These are phyloP conservation scores for Macrotyloma uniflorum DNA, from an alignment of 306 rosid genomes.

Conservation along the genomic window DNA sequence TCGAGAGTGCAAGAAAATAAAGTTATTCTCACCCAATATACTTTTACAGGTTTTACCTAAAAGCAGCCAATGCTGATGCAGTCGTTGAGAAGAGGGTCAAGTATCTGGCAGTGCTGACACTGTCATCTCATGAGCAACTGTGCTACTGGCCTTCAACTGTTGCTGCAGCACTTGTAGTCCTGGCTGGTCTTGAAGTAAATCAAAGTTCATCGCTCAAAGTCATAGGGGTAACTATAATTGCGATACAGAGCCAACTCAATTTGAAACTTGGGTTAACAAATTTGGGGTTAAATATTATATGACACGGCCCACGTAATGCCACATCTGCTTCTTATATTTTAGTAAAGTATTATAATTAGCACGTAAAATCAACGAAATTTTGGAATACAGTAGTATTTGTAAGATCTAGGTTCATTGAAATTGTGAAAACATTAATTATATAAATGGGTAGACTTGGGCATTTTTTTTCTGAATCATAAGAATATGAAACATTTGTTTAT, in stretches of 20 bases:
- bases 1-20: slow-evolving; percentile 1
- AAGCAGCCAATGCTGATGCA: slow-evolving; percentile 73
- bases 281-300: not conserved
- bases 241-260: not conserved
- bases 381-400: not conserved
- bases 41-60: slow-evolving; percentile 75
- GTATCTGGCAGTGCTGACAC: slow-evolving; percentile 67
- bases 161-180: slow-evolving; percentile 88
- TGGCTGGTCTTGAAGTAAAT: slow-evolving; percentile 68
- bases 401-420: slow-evolving; percentile 5
- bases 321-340: not conserved
- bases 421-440: not conserved
- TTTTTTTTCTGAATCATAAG: not conserved
- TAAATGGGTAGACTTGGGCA: not conserved
- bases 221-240: slow-evolving; percentile 58
- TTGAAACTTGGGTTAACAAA: not conserved
- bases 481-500: not conserved
- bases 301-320: not conserved
- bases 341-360: not conserved
- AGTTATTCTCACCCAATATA: slow-evolving; percentile 10
- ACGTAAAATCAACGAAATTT: not conserved
- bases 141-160: slow-evolving; percentile 87
- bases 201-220: slow-evolving; percentile 58
- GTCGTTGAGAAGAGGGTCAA: slow-evolving; percentile 72
- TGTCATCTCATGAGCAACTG: slow-evolving; percentile 62